Evolutionary conservation across 805 yeast species (phyloP).

Genomic region (Kazachstania kunashirensis): DNA sequence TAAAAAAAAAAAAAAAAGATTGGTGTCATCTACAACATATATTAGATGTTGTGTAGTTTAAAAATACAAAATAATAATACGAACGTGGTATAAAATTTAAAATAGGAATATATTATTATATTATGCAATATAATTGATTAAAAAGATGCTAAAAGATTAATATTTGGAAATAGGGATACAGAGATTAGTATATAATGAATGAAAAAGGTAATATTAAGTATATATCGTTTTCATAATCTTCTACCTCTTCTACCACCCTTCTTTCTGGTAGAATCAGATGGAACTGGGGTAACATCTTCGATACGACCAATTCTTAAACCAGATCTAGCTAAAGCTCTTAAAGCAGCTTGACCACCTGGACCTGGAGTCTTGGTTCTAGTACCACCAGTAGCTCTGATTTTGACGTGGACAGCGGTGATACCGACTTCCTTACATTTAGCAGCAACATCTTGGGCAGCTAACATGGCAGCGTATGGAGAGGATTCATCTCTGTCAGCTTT

Average conservation of each 20-base stretch:
- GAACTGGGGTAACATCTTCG: slow-evolving; percentile 99
- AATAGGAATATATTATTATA: too few relatives aligned
- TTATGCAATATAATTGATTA: too few relatives aligned
- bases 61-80: too few relatives aligned
- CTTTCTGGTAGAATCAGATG: slow-evolving; percentile 99
- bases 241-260: slow-evolving; percentile 99
- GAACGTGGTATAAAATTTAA: too few relatives aligned
- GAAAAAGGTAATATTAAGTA: too few relatives aligned
- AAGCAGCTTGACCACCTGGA: slow-evolving; percentile 99
- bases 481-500: slow-evolving; percentile 99
- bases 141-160: too few relatives aligned
- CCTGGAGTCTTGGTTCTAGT: slow-evolving; percentile 99
- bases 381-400: slow-evolving; percentile 99
- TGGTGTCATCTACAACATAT: too few relatives aligned
- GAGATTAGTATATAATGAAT: too few relatives aligned
- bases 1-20: neutral
- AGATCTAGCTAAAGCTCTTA: slow-evolving; percentile 99
- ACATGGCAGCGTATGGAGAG: slow-evolving; percentile 99
- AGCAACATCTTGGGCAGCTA: slow-evolving; percentile 99
- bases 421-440: slow-evolving; percentile 99
- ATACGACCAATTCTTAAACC: slow-evolving; percentile 99
- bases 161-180: too few relatives aligned
- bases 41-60: too few relatives aligned
- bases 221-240: slow-evolving; percentile 65
- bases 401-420: slow-evolving; percentile 98